Conservation (phyloP, 2,329 filamentous ascomycete species). For the Didymellaceae sp. region DNA sequence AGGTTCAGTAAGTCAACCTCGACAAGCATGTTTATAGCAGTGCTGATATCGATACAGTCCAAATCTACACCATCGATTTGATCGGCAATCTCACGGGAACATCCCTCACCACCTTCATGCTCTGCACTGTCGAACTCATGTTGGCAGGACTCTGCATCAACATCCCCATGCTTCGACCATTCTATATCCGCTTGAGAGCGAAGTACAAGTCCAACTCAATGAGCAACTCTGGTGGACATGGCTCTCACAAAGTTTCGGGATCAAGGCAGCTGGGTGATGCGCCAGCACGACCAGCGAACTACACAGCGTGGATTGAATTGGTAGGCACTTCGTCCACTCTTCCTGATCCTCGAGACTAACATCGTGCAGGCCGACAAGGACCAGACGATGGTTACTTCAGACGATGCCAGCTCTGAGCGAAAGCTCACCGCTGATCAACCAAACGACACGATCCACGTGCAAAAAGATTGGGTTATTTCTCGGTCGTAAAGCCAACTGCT, state of each 20-base stretch:
- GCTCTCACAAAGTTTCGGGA: slow-evolving; percentile 7
- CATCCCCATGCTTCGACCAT: slow-evolving; percentile 32
- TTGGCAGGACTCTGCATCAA: slow-evolving; percentile 32
- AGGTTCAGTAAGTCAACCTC: slow-evolving; percentile 18
- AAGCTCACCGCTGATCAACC: slow-evolving; percentile 23
- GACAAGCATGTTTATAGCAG: not conserved
- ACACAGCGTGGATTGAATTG: slow-evolving; percentile 33
- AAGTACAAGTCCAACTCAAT: slow-evolving; percentile 24
- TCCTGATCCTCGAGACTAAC: slow-evolving; percentile 1
- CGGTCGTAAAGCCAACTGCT: not conserved
- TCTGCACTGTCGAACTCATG: slow-evolving; percentile 32
- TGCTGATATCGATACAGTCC: slow-evolving; percentile 10
- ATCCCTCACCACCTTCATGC: slow-evolving; percentile 32
- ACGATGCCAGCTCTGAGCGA: slow-evolving; percentile 30
- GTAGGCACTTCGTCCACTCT: slow-evolving; percentile 10
- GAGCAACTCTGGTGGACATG: not conserved
- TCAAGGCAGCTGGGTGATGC: slow-evolving; percentile 9
- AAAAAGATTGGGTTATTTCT: slow-evolving; percentile 26
- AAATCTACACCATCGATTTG: slow-evolving; percentile 23
- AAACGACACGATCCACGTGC: slow-evolving; percentile 24
- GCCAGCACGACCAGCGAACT: slow-evolving; percentile 18
- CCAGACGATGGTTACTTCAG: slow-evolving; percentile 21
- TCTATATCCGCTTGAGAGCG: slow-evolving; percentile 27
- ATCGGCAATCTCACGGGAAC: slow-evolving; percentile 31
- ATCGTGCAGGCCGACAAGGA: slow-evolving; percentile 26